phyloP scores from a whole-genome alignment of 192 early-diverging fungal species.

The Neocallimastix lanati region DNA sequence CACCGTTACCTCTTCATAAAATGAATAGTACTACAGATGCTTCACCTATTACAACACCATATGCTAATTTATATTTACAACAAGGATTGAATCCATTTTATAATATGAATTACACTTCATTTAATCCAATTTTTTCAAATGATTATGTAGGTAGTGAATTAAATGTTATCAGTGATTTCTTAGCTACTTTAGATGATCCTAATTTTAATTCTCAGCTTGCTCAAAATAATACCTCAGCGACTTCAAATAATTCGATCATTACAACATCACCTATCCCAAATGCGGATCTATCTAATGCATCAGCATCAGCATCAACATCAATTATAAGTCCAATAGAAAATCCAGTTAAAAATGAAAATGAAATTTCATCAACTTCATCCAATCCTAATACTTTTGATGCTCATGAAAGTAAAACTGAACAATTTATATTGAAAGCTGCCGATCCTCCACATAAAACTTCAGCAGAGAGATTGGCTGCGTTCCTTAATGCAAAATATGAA shows the following conservation, averaged over 20 bases:
- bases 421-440: slow-evolving; percentile 79
- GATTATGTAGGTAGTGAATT: slow-evolving; percentile 67
- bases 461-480: slow-evolving; percentile 73
- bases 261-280: slow-evolving; percentile 13
- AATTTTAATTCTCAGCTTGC: slow-evolving; percentile 37
- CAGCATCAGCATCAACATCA: neutral
- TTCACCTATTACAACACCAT: slow-evolving; percentile 1
- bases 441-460: slow-evolving; percentile 64
- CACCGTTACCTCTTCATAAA: neutral
- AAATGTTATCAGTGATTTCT: slow-evolving; percentile 44
- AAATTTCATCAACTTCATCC: slow-evolving; percentile 2
- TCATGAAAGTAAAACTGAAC: slow-evolving; percentile 39
- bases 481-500: slow-evolving; percentile 89
- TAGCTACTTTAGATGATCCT: slow-evolving; percentile 10
- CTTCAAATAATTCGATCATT: neutral
- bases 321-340: neutral
- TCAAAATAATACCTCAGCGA: slow-evolving; percentile 12
- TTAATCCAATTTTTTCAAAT: slow-evolving; percentile 53
- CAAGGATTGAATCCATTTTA: slow-evolving; percentile 5
- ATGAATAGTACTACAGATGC: slow-evolving; percentile 2
- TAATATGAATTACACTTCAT: slow-evolving; percentile 1
- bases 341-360: slow-evolving; percentile 7
- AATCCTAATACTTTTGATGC: neutral
- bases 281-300: slow-evolving; percentile 14
- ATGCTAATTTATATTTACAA: slow-evolving; percentile 5